Base-by-base conservation (phyloP, 2,329 filamentous ascomycete species). In the Penicillium concentricum region DNA sequence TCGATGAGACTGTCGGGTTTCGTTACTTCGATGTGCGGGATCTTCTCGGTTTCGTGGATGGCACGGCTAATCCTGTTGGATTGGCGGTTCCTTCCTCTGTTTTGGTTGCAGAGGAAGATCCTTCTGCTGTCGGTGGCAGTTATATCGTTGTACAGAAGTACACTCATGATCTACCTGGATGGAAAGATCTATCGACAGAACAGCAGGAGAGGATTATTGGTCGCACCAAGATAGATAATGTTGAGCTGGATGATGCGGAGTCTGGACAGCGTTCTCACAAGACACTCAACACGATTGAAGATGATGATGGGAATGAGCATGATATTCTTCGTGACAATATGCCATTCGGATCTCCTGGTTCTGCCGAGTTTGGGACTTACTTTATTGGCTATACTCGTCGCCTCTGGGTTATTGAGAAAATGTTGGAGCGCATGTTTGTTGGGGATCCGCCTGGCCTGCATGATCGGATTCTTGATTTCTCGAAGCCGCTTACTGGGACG, bases 121-220 rank as follows among this genome's bases (percentile, higher is more conserved):
- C 79, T n/a, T 51, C 67, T 2, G 56, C 67, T 1, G 65, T 66
- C 1, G 81, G 81, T 1, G 83, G 83, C 1, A 85, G 82, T 67
- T 86, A 85, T 57, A 72, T 86, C 30, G 82, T 86, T 0, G 75
- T 85, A 0, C 83, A 86, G 61, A 85, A 86, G 61, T 85, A 85
- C 62, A 61, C 83, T 10, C 82, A 84, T 64, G 72, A 84, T 61
- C 64, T 86, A 37, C 69, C 69, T 12, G 70, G 61, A 0, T 85
- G 83, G 83, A 69, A 70, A 2, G 28, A 48, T 0, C 74, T 85
- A 0, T 67, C 74, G 0, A 77, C 78, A 0, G 82, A 85, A 61
- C 65, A 79, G 54, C 83, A 85, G 62, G 82, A 86, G 68, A 69
- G 74, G 15, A 78, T 86, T 49, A 82, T 86, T 44, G 83, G 83